phyloP scores from a whole-genome alignment of 345 rosid genomes.

The Camelina laxa region DNA sequence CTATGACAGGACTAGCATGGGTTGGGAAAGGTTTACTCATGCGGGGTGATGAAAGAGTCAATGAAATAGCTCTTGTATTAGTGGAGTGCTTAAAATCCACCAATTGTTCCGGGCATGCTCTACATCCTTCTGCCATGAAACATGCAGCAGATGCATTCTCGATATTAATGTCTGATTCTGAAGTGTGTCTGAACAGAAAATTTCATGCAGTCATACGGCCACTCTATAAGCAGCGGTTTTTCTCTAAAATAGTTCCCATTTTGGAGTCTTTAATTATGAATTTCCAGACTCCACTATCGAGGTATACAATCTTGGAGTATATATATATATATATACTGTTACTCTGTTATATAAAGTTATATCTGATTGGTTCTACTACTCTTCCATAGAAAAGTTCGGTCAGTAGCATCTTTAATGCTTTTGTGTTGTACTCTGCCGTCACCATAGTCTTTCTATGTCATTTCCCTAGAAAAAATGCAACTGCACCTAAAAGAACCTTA shows the following conservation, averaged over 20 bases:
- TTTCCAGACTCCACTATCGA: slow-evolving; percentile 54
- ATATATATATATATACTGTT: slow-evolving; percentile 10
- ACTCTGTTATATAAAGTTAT: background rate
- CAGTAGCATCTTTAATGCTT: slow-evolving; percentile 6
- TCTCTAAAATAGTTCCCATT: slow-evolving; percentile 70
- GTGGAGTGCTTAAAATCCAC: slow-evolving; percentile 62
- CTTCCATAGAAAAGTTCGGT: background rate
- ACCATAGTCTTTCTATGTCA: slow-evolving; percentile 3
- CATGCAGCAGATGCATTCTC: slow-evolving; percentile 85
- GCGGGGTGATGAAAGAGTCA: slow-evolving; percentile 82
- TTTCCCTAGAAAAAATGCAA: background rate
- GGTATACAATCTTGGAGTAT: slow-evolving; percentile 45
- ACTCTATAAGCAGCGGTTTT: slow-evolving; percentile 91
- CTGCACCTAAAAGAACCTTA: slow-evolving; percentile 6
- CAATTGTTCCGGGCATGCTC: slow-evolving; percentile 37
- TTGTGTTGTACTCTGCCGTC: slow-evolving; percentile 12
- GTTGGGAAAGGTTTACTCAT: slow-evolving; percentile 92
- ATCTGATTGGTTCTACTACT: slow-evolving; percentile 18
- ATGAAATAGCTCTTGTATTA: slow-evolving; percentile 60
- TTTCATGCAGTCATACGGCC: slow-evolving; percentile 80
- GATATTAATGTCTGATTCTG: slow-evolving; percentile 78
- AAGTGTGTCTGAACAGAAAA: slow-evolving; percentile 64
- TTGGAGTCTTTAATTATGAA: slow-evolving; percentile 63
- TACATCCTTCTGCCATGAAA: slow-evolving; percentile 56
- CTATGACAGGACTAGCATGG: slow-evolving; percentile 85